A percentile compares a stretch with the other conserved stretches of the same genome.
Evolutionary conservation across 2,329 filamentous ascomycete species (phyloP).

Genomic region (Diaporthe capsici): DNA sequence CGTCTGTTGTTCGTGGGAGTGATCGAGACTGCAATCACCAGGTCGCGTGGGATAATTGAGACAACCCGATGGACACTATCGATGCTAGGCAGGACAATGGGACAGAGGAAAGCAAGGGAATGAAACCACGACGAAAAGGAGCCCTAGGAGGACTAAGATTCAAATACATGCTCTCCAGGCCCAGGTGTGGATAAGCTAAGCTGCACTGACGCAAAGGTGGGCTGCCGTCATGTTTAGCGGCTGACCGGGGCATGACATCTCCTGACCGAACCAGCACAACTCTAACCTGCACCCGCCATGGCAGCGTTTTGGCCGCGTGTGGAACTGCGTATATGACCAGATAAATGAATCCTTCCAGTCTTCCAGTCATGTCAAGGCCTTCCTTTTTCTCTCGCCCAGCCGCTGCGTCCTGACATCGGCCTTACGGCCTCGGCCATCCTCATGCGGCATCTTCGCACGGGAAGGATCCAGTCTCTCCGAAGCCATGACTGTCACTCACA

Average conservation of each 20-base stretch:
- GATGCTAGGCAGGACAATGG: neutral
- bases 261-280: neutral
- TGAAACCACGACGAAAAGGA: too few species aligned
- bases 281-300: neutral
- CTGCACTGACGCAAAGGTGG: too few species aligned
- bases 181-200: neutral
- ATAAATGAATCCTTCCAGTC: neutral
- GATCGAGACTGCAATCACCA: neutral
- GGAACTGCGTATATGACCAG: conserved; percentile 2
- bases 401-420: conserved; percentile 1
- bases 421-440: neutral
- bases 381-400: neutral
- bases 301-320: too few species aligned
- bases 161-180: neutral
- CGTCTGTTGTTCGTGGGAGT: neutral
- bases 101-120: too few species aligned
- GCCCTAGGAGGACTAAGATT: neutral
- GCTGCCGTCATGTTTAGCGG: neutral
- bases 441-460: neutral
- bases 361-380: neutral
- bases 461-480: conserved; percentile 7
- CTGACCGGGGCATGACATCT: neutral
- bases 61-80: neutral
- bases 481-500: conserved; percentile 6
- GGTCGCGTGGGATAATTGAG: too few species aligned